Evolutionary conservation across 306 rosid species (phyloP).

Genomic region (Aeschynomene evenia): DNA sequence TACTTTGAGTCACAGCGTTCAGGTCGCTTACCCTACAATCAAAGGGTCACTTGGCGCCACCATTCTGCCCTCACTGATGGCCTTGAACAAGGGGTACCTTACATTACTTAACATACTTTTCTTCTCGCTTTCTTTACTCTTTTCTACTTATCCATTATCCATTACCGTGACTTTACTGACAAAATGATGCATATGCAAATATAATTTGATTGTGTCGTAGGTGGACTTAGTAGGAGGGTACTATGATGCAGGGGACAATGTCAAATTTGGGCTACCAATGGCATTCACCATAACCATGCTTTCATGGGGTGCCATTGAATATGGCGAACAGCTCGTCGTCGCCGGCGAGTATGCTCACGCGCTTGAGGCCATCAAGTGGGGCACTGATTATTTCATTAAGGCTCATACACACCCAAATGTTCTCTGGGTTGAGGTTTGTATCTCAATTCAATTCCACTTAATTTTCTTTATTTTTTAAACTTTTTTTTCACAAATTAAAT

Average conservation of each 20-base stretch:
- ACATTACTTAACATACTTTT: not conserved
- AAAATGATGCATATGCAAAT: too few species aligned
- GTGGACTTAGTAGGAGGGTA: conserved; percentile 93
- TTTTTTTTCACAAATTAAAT: too few species aligned
- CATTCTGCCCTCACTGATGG: conserved; percentile 84
- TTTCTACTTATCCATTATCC: too few species aligned
- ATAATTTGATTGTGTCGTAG: too few species aligned
- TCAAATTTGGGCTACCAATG: conserved; percentile 87
- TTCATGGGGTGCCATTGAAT: conserved; percentile 78
- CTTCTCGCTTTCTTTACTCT: not conserved
- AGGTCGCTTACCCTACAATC: conserved; percentile 77
- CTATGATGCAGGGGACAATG: conserved; percentile 90
- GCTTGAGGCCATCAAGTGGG: conserved; percentile 88
- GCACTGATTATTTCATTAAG: conserved; percentile 84
- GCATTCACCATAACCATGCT: conserved; percentile 81
- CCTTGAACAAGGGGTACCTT: conserved; percentile 70
- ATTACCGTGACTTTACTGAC: too few species aligned
- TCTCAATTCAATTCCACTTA: not conserved
- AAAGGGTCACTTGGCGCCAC: conserved; percentile 78
- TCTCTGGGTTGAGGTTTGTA: conserved; percentile 69
- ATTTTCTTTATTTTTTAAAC: not conserved
- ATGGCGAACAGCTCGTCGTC: conserved; percentile 37
- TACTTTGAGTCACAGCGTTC: conserved; percentile 91
- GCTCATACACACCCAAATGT: conserved; percentile 76
- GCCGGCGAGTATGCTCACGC: conserved; percentile 75